Evolutionary conservation across 1,284 basidiomycete genomes (phyloP).

Genomic region (Apiotrichum gamsii): DNA sequence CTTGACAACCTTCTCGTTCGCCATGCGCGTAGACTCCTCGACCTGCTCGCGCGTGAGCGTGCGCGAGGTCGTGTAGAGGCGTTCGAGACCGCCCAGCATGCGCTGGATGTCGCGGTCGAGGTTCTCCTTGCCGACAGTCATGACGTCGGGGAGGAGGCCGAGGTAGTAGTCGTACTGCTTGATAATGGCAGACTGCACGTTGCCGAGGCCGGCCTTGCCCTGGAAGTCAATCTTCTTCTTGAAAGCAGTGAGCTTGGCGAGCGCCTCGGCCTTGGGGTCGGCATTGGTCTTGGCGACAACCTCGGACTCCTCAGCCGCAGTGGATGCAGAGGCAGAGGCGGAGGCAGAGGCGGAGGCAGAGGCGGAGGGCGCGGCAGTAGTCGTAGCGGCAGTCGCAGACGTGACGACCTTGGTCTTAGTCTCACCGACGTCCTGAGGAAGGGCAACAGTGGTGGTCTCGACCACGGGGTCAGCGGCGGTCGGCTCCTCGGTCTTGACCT

Average conservation of each 20-base stretch:
- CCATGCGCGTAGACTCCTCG: slow-evolving; percentile 25
- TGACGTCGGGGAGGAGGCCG: slow-evolving; percentile 21
- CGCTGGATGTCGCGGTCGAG: slow-evolving; percentile 37
- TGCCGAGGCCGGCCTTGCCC: slow-evolving; percentile 26
- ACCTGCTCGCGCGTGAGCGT: slow-evolving; percentile 34
- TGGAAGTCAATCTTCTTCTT: slow-evolving; percentile 29
- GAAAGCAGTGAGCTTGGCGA: slow-evolving; percentile 12
- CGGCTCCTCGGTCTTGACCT: too few species aligned
- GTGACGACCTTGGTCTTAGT: background rate
- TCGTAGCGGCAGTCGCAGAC: background rate
- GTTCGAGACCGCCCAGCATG: slow-evolving; percentile 38
- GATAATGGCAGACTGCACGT: slow-evolving; percentile 15
- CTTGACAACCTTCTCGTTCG: slow-evolving; percentile 21
- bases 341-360: background rate
- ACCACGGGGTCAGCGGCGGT: background rate
- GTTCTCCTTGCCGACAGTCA: slow-evolving; percentile 18
- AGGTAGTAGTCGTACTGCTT: slow-evolving; percentile 14
- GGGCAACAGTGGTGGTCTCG: background rate
- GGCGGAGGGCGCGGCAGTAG: background rate
- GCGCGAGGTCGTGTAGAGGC: slow-evolving; percentile 36
- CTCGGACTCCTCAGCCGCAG: background rate
- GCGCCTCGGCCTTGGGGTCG: background rate
- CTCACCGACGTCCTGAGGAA: background rate
- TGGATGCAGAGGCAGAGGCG: background rate
- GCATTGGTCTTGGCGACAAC: background rate